Conservation (phyloP, 129 eudicot genomes). For the Lactuca saligna region DNA sequence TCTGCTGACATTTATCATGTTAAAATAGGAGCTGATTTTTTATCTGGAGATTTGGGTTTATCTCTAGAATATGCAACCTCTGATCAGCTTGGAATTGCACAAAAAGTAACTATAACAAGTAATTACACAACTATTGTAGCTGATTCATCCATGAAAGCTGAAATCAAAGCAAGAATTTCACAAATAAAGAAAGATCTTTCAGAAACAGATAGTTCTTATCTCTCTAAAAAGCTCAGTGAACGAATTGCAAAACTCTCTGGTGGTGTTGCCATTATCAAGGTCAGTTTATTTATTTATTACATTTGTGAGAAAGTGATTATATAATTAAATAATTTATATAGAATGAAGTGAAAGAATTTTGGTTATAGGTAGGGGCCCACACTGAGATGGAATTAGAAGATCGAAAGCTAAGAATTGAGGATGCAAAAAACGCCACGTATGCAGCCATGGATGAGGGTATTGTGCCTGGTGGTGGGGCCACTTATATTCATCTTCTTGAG, state of each 20-base stretch:
- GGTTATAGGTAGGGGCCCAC: conserved; percentile 78
- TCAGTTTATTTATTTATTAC: conserved; percentile 9
- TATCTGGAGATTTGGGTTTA: conserved; percentile 82
- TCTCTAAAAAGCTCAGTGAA: conserved; percentile 61
- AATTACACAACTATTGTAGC: conserved; percentile 78
- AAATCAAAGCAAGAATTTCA: conserved; percentile 79
- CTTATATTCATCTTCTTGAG: conserved; percentile 76
- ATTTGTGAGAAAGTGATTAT: too few species aligned
- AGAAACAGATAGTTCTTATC: conserved; percentile 59
- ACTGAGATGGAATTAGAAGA: conserved; percentile 92
- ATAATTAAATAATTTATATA: too few species aligned
- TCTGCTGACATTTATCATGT: conserved; percentile 2
- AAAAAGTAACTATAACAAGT: conserved; percentile 65
- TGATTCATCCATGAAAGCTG: conserved; percentile 72
- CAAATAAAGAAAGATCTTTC: conserved; percentile 91
- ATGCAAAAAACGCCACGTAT: conserved; percentile 84
- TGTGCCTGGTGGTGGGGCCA: conserved; percentile 96
- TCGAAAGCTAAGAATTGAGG: conserved; percentile 80
- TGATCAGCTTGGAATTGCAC: conserved; percentile 91
- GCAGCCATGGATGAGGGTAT: conserved; percentile 96
- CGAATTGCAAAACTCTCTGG: conserved; percentile 91
- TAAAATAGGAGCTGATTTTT: conserved; percentile 83
- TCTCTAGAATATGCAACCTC: conserved; percentile 71
- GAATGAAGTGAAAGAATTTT: neutral
- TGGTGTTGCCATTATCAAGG: conserved; percentile 84